Evolutionary conservation across 495 filamentous ascomycete species (phyloP), one percentile per base, ranked within the genome.

Genomic region (Gamarada debralockiae): DNA sequence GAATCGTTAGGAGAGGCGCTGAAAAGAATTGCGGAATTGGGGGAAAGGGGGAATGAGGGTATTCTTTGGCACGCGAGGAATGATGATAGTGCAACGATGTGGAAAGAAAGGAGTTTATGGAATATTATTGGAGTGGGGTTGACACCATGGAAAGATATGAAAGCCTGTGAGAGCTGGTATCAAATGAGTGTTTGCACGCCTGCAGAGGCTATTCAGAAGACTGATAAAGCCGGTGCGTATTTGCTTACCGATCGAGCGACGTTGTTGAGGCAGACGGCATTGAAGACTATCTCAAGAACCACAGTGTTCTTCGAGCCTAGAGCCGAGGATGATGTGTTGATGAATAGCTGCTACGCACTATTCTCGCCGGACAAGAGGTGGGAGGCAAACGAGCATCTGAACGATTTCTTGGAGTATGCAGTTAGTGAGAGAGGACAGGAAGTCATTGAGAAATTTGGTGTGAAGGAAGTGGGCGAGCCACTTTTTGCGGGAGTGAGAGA

Each of bases 321-420:
- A 8, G 15, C 3, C 8, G 44, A 10, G n/a, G 24, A 29, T 8
- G 24, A 48, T 34, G 13, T 36, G 4, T 17, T 48, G 29, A 48
- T 48, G 44, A 48, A 48, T 34, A 48, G 44, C 44, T 48, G 44
- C 44, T 48, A 48, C 31, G 44, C 44, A 5, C 44, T 48, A 10
- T 29, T 29, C 27, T 29, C 27, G 10, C 27, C 27, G 10, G 27
- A 29, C 27, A 5, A 5, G 4, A 10, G 10, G 10, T 4, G 27
- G 5, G 27, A 29, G 27, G 5, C 5, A 4, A 29, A 10, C 10
- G 27, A 29, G 27, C 4, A 29, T 29, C 4, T 29, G 4, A 4
- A 29, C 10, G 27, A 4, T 5, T 29, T 29, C 10, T 10, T 29
- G 27, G 27, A 29, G 10, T 29, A 29, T 29, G 10, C 10, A 10